Base-by-base conservation (phyloP, 2,329 filamentous ascomycete species). In the Dothideomycetes sp. region DNA sequence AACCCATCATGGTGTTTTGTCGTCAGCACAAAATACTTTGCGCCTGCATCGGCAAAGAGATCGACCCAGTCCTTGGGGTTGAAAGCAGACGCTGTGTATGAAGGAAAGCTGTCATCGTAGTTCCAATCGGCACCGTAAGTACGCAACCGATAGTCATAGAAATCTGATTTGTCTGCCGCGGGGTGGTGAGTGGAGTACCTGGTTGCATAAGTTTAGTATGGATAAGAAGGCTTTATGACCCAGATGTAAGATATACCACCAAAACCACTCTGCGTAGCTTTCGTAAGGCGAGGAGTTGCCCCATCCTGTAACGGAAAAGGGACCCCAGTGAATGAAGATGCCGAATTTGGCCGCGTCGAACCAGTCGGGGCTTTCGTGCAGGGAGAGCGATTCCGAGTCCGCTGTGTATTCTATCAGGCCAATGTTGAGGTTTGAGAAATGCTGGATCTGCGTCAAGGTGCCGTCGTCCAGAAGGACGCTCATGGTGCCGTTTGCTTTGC, bases 281-380 rank as follows among this genome's bases (percentile, higher is more conserved):
- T 47, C 66, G 36, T 63, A 60, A 12, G 34, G 34, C 7, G 34
- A 19, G 2, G 47, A 46, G 31, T 65, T 64, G 2, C 73, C 73
- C 71, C 72, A 77, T 3, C 66, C 72, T 0, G 73, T 68, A 1
- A 76, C 72, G 0, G 69, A 55, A 46, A 75, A 77, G 0, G 66
- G 58, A 0, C 73, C 73, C 53, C 73, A 77, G 44, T 77, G 73
- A 31, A 77, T 71, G 48, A 78, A 77, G 29, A 77, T 77, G 1
- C 74, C 73, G 44, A 62, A 77, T 42, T 78, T 77, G 16, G 61
- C 68, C 31, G 66, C 60, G 39, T 71, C 62, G 46, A 66, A 77
- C 73, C 73, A 77, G 4, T 63, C 57, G 0, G 72, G 71, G 11
- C 63, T 63, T 49, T 67, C 64, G 19, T 35, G 34, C 17, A 19